Evolutionary conservation across 352 stramenopile species (phyloP).

Genomic region (Globisporangium lucens): DNA sequence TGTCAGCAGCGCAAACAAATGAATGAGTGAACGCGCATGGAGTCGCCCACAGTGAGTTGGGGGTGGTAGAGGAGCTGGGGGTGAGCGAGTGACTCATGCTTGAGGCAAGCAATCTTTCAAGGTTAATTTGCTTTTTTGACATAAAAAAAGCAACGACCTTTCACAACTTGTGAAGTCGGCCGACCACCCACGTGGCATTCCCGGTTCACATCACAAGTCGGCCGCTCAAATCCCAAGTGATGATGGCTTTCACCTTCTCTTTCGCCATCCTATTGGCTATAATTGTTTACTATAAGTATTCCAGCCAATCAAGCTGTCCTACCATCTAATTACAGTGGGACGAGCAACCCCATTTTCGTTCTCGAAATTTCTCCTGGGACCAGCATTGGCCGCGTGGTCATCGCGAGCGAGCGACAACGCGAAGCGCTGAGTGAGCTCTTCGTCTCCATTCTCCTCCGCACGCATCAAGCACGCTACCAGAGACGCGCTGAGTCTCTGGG

Average conservation of each 20-base stretch:
- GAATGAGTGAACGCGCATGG: too few relatives aligned
- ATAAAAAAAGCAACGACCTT: neutral
- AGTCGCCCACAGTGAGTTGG: too few relatives aligned
- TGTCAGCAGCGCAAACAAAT: too few relatives aligned
- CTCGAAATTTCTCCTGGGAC: constrained; percentile 21
- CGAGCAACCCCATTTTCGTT: constrained; percentile 1
- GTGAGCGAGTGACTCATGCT: too few relatives aligned
- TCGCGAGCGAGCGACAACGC: neutral
- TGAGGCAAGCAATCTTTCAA: too few relatives aligned
- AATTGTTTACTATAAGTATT: neutral
- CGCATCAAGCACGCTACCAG: neutral
- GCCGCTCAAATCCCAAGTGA: neutral
- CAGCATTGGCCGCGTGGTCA: constrained; percentile 5
- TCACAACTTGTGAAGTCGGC: neutral
- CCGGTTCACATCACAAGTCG: neutral
- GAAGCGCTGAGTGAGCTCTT: neutral
- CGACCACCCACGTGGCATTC: neutral
- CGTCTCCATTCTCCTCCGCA: neutral
- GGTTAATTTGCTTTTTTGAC: too few relatives aligned
- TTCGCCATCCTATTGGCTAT: neutral
- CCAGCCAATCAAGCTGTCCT: neutral
- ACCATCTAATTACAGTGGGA: neutral
- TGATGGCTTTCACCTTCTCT: neutral
- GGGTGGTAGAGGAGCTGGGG: too few relatives aligned
- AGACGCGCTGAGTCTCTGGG: neutral